Percentiles rank a stretch among this genome's conserved stretches.
Conservation (phyloP, 129 eudicot genomes). For the Tanacetum coccineum region DNA sequence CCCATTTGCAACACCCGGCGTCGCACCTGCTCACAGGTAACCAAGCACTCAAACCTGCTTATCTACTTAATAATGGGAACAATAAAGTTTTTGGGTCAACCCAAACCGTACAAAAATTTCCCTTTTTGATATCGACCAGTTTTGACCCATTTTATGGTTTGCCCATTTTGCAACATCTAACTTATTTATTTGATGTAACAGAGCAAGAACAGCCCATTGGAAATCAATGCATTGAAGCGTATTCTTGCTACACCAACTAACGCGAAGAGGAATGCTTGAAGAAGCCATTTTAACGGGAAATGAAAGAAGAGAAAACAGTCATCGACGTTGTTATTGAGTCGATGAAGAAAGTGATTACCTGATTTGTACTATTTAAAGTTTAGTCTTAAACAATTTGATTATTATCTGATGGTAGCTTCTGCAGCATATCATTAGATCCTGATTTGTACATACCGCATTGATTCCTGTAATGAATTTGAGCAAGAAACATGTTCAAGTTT, state of each 20-base stretch:
- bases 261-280: conserved; percentile 36
- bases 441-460: conserved; percentile 37
- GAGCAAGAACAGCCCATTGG: conserved; percentile 64
- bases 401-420: conserved; percentile 6
- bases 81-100: neutral
- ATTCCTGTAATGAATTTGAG: conserved; percentile 25
- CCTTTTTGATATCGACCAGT: neutral
- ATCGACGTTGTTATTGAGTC: neutral
- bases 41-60: neutral
- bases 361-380: conserved; percentile 11
- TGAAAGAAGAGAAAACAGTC: neutral
- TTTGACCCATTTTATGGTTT: neutral
- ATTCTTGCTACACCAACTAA: conserved; percentile 51
- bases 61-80: neutral
- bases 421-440: conserved; percentile 17
- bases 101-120: too few relatives aligned
- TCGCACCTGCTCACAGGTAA: conserved; percentile 68
- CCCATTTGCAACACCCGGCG: conserved; percentile 56
- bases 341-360: conserved; percentile 2
- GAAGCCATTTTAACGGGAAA: conserved; percentile 4
- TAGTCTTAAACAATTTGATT: conserved; percentile 16
- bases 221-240: conserved; percentile 60
- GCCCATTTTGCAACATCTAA: neutral
- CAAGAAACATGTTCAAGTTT: conserved; percentile 12
- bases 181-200: conserved; percentile 25